Evolutionary conservation across 169 alveolate species (phyloP), one percentile per base, ranked within the genome.

Genomic region (Plasmodium berghei): DNA sequence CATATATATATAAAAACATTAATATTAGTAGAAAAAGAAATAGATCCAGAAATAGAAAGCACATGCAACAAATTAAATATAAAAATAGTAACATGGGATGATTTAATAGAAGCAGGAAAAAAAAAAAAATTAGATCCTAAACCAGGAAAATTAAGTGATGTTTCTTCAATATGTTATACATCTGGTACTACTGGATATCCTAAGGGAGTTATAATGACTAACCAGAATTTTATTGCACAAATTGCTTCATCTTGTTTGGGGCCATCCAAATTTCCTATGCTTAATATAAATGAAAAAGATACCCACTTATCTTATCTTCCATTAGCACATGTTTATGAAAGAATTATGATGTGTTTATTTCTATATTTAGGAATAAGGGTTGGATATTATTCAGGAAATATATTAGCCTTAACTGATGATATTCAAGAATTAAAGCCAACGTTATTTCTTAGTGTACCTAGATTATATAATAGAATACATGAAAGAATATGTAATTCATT

Each of bases 151-250:
- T 75, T 96, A 92, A 95, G 96, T 24, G 89, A 95, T 28, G 59
- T 96, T 24, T 95, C 90, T 92, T 96, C 98, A 9, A 93, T 98
- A 26, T 98, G 99, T 73, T 98, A 97, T 93, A 98, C 99, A 20
- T 96, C 99, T 18, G 99, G 99, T 14, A 98, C 99, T 1, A 98
- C 99, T 40, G 99, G 99, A 67, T 80, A 80, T 48, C 99, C 99
- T 9, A 98, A 98, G 94, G 99, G 99, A 34, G 99, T 97, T 24
- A 95, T 98, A 95, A 90, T 98, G 72, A 93, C 99, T 1, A 98
- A 67, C 52, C 74, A 58, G 54, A 91, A 77, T 80, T 92, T 87
- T 67, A 1, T 77, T 48, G 77, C 71, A 1, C 72, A 48, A 22
- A 42, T 77, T 49, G 22, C 59, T 9, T 46, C 89, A 10, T 49